A percentile compares a stretch with the other conserved stretches of the same genome.
These are phyloP conservation scores for Paraphoma sp. DNA, from an alignment of 2,329 filamentous ascomycete species.

Conservation along the genomic window DNA sequence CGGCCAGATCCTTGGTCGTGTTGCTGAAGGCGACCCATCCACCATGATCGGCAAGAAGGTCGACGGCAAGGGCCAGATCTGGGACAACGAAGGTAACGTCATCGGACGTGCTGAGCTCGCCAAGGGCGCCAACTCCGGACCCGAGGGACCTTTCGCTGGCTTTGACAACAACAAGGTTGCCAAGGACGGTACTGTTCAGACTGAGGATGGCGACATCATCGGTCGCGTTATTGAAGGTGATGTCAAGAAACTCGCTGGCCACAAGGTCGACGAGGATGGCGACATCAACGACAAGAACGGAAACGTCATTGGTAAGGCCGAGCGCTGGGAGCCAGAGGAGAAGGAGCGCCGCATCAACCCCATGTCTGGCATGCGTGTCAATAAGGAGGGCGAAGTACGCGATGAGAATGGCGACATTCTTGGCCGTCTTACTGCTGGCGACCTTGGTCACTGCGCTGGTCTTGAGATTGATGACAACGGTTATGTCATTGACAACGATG, in stretches of 20 bases:
- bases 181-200: constrained; percentile 64
- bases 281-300: constrained; percentile 62
- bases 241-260: constrained; percentile 58
- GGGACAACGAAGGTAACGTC: constrained; percentile 68
- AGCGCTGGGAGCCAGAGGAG: constrained; percentile 61
- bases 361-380: constrained; percentile 63
- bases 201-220: constrained; percentile 54
- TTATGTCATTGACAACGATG: constrained; percentile 61
- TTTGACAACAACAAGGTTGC: constrained; percentile 63
- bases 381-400: constrained; percentile 61
- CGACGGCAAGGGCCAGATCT: constrained; percentile 68
- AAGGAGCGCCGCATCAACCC: constrained; percentile 64
- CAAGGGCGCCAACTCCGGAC: constrained; percentile 56
- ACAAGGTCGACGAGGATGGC: constrained; percentile 59
- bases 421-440: constrained; percentile 58
- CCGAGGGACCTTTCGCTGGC: constrained; percentile 66
- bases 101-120: constrained; percentile 65
- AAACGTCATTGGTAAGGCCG: constrained; percentile 60
- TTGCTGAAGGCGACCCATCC: constrained; percentile 63
- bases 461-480: constrained; percentile 61
- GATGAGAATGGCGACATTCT: constrained; percentile 59
- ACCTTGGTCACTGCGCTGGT: constrained; percentile 59
- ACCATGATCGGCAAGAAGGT: constrained; percentile 67
- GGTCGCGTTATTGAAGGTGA: constrained; percentile 59
- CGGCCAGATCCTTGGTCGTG: constrained; percentile 64